These are phyloP conservation scores for Podospora comata DNA, from an alignment of 495 filamentous ascomycete species.

Conservation along the genomic window DNA sequence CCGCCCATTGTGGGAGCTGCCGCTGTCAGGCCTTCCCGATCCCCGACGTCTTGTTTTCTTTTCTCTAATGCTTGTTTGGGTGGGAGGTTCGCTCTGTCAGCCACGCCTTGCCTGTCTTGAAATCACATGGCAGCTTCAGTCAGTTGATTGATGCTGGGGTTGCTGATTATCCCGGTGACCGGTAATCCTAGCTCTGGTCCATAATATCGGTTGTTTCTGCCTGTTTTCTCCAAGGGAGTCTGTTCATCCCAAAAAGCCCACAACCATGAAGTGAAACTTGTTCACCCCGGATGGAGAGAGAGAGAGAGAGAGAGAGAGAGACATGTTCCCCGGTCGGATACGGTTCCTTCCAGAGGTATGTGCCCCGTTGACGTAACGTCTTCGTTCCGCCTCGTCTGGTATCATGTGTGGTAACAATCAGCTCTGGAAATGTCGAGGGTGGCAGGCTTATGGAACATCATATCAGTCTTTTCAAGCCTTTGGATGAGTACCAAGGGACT, in stretches of 20 bases:
- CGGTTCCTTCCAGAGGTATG: not conserved
- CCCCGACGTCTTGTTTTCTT: not conserved
- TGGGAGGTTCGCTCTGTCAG: not conserved
- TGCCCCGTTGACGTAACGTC: constrained; percentile 14
- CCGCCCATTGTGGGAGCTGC: not conserved
- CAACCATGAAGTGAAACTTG: not conserved
- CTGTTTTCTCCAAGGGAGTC: not conserved
- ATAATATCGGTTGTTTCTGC: not conserved
- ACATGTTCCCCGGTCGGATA: constrained; percentile 2
- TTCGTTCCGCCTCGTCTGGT: constrained; percentile 8
- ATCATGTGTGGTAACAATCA: not conserved
- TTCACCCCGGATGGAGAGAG: not conserved
- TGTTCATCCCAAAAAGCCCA: not conserved
- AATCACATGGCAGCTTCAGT: not conserved
- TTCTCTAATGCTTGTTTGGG: not conserved
- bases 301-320: not conserved
- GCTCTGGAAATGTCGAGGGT: not conserved
- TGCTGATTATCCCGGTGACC: not conserved
- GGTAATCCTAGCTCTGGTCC: not conserved
- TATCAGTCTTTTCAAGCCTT: constrained; percentile 16
- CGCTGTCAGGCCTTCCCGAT: not conserved
- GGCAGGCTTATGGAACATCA: not conserved
- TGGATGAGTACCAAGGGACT: constrained; percentile 15
- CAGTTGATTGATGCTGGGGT: not conserved
- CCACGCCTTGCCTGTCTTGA: not conserved